These are phyloP conservation scores for Tolypocladium paradoxum DNA, from an alignment of 2,329 filamentous ascomycete species.

Conservation along the genomic window DNA sequence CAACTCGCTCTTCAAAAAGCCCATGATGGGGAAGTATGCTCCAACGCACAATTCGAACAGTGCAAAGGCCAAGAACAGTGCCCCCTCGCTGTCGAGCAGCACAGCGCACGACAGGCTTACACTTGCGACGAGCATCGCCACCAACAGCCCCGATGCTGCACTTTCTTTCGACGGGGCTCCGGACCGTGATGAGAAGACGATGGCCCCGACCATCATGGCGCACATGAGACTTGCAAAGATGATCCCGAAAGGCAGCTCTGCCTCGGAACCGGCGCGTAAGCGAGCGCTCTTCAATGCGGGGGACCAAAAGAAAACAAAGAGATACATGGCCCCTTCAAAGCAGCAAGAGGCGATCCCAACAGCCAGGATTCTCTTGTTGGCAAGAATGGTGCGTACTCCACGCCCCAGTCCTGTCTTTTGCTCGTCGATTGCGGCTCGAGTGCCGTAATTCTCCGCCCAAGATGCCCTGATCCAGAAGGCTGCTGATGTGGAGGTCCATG, in stretches of 20 bases:
- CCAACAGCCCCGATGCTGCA: constrained; percentile 23
- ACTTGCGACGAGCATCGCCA: constrained; percentile 20
- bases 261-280: constrained; percentile 14
- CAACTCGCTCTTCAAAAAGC: constrained; percentile 39
- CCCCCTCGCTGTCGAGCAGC: constrained; percentile 27
- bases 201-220: constrained; percentile 45
- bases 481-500: constrained; percentile 25
- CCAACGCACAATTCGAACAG: constrained; percentile 47
- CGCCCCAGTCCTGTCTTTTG: background rate
- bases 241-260: constrained; percentile 30
- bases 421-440: background rate
- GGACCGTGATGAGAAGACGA: constrained; percentile 7
- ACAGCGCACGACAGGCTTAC: constrained; percentile 29
- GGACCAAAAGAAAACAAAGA: constrained; percentile 54
- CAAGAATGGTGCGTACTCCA: constrained; percentile 1
- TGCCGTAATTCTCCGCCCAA: constrained; percentile 17
- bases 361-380: constrained; percentile 28
- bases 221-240: constrained; percentile 48
- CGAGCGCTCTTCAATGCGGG: constrained; percentile 37
- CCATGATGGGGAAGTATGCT: constrained; percentile 46
- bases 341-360: constrained; percentile 42
- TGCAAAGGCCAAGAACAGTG: constrained; percentile 46
- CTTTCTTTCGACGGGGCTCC: background rate
- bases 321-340: constrained; percentile 51
- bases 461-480: constrained; percentile 32